Base-by-base conservation (phyloP, 768 basidiomycete species). In the Amanita muscaria region DNA sequence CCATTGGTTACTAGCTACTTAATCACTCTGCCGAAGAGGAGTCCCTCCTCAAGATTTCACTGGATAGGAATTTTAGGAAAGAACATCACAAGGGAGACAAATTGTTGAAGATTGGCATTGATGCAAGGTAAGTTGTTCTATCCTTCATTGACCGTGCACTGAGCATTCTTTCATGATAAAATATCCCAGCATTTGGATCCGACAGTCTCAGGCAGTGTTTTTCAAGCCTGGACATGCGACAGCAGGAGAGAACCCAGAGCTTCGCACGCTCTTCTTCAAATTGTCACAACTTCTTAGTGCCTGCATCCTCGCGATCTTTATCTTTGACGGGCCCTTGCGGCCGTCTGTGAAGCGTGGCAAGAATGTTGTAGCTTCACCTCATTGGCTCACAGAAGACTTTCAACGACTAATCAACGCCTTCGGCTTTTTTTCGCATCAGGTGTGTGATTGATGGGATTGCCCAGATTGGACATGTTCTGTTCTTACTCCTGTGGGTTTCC, bases 271-370 rank as follows among this genome's bases (percentile, higher is more conserved):
- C 1, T 76, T 74, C 54, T 67, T 61, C 60, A 66, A 66, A 16
- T 61, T 72, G 10, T 55, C 62, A 1, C 49, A 58, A 0, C 54
- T 77, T 7, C 53, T 70, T 1, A 45, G 61, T 5, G 53, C 63
- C 3, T 65, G 68, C 1, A 51, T 72, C 31, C 54, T 64, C 2
- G 62, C 64, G 4, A 56, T 76, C 1, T 73, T 77, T 53, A 68
- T 77, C 0, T 76, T 77, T 49, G 69, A 78, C 56, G 74, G 76
- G 0, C 61, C 64, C 0, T 40, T 59, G n/a, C 61, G 71, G 31
- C 73, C 76, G 2, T 33, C 44, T 3, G 48, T 59, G 29, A 76
- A 76, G 55, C 59, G 70, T 5, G 61, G 64, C 30, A 64, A 63
- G 43, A 42, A 52, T 29, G 59, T 60, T 30, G 44, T 49, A 38